These are phyloP conservation scores for Aureobasidium musti DNA, from an alignment of 2,329 filamentous ascomycete species.

Conservation along the genomic window DNA sequence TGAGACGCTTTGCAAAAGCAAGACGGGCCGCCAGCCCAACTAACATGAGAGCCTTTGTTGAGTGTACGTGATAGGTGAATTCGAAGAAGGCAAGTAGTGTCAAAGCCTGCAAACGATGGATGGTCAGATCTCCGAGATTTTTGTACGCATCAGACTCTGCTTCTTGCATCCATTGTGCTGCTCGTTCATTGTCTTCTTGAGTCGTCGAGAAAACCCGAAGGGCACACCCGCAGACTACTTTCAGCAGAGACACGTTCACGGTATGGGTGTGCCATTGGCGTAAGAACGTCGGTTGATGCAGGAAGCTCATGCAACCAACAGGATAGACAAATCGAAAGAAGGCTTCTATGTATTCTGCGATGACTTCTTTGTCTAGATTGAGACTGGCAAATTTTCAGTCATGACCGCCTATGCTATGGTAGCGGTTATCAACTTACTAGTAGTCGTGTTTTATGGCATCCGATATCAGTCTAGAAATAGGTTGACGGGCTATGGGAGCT, in stretches of 20 bases:
- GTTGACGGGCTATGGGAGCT: neutral
- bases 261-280: conserved; percentile 21
- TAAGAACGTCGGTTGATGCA: conserved; percentile 20
- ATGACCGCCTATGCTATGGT: neutral
- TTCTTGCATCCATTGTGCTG: conserved; percentile 13
- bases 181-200: conserved; percentile 17
- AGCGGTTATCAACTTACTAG: neutral
- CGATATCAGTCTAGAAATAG: neutral
- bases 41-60: conserved; percentile 19
- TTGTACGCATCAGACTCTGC: conserved; percentile 3
- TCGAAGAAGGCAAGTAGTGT: conserved; percentile 23
- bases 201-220: conserved; percentile 15
- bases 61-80: conserved; percentile 14
- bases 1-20: conserved; percentile 20
- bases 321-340: conserved; percentile 25
- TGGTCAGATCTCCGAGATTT: conserved; percentile 8
- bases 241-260: neutral
- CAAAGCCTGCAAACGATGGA: conserved; percentile 13
- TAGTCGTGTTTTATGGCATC: neutral
- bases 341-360: conserved; percentile 24
- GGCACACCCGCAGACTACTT: conserved; percentile 8
- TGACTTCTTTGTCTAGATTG: neutral
- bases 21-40: conserved; percentile 19
- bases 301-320: conserved; percentile 20
- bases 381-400: neutral